These are phyloP conservation scores for Globisporangium yorkense DNA, from an alignment of 352 stramenopile species.

Conservation along the genomic window DNA sequence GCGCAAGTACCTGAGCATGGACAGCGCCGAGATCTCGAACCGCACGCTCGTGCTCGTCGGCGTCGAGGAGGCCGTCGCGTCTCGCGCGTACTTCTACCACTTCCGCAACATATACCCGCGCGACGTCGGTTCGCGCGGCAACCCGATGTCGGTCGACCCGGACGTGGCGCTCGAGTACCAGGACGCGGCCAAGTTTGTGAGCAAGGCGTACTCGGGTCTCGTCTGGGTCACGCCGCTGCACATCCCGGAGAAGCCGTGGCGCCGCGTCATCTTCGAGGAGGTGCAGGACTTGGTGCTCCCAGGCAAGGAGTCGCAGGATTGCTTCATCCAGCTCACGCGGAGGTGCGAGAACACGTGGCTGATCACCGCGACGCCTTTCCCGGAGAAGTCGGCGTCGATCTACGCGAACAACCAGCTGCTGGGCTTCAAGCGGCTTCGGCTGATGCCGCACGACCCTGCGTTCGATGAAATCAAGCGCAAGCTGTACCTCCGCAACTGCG, in stretches of 20 bases:
- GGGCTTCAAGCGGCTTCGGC: constrained; percentile 68
- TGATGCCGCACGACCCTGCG: constrained; percentile 58
- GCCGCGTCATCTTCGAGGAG: constrained; percentile 83
- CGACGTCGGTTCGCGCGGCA: constrained; percentile 24
- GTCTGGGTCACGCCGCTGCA: constrained; percentile 68
- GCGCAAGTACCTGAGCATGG: constrained; percentile 45
- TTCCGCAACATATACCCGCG: constrained; percentile 52
- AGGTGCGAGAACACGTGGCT: constrained; percentile 78
- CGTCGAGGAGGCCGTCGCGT: constrained; percentile 69
- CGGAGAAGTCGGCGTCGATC: constrained; percentile 69
- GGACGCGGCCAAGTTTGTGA: constrained; percentile 72
- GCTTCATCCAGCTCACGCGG: constrained; percentile 79
- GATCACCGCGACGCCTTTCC: constrained; percentile 82
- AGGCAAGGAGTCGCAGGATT: constrained; percentile 67
- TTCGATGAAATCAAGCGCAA: constrained; percentile 88
- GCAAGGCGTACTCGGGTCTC: constrained; percentile 71
- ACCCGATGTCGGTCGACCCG: constrained; percentile 38
- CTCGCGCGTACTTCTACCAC: constrained; percentile 50
- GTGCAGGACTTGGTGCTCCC: constrained; percentile 80
- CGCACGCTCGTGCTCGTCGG: constrained; percentile 77
- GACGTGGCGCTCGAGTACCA: constrained; percentile 50
- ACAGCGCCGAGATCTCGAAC: constrained; percentile 45
- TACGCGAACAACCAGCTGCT: constrained; percentile 88
- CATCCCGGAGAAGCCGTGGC: constrained; percentile 58
- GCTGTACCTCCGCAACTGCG: constrained; percentile 81